phyloP scores from a whole-genome alignment of 1,284 basidiomycete species.

The Butyriboletus appendiculatus region DNA sequence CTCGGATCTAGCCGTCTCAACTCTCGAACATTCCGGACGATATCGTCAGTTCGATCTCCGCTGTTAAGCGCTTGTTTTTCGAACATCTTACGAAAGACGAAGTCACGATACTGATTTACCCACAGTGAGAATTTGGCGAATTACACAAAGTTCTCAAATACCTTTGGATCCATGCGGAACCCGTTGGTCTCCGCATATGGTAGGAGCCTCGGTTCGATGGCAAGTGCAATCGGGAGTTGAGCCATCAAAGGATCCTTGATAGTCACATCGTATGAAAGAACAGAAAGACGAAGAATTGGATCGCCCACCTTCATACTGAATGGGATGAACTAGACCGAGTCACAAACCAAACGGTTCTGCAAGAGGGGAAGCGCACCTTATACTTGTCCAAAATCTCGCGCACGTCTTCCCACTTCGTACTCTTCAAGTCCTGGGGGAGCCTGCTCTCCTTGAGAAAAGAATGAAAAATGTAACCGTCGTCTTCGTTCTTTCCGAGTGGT shows the following conservation, averaged over 20 bases:
- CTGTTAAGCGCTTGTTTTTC: constrained; percentile 55
- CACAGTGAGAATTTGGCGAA: constrained; percentile 16
- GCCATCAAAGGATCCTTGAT: constrained; percentile 71
- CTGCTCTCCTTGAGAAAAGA: constrained; percentile 67
- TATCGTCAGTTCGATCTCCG: constrained; percentile 58
- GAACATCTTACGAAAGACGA: constrained; percentile 81
- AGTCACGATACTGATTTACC: constrained; percentile 67
- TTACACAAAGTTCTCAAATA: constrained; percentile 26
- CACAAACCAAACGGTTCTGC: constrained; percentile 13
- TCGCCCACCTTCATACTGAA: constrained; percentile 62
- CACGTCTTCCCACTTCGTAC: constrained; percentile 60
- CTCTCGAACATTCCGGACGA: constrained; percentile 65
- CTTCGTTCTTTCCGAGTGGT: constrained; percentile 66
- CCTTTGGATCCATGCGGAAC: constrained; percentile 74
- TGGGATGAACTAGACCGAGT: constrained; percentile 62
- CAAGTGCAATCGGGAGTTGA: constrained; percentile 71
- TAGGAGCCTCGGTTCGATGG: constrained; percentile 72
- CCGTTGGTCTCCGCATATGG: constrained; percentile 71
- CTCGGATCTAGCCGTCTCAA: constrained; percentile 63
- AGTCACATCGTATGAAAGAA: constrained; percentile 10
- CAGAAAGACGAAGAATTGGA: constrained; percentile 3
- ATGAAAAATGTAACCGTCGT: constrained; percentile 66
- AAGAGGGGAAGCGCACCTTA: constrained; percentile 46
- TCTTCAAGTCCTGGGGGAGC: constrained; percentile 53
- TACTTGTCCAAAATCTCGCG: constrained; percentile 67